These are phyloP conservation scores for Teunomyces barrocoloradensis DNA, from an alignment of 805 yeast genomes.

Conservation along the genomic window DNA sequence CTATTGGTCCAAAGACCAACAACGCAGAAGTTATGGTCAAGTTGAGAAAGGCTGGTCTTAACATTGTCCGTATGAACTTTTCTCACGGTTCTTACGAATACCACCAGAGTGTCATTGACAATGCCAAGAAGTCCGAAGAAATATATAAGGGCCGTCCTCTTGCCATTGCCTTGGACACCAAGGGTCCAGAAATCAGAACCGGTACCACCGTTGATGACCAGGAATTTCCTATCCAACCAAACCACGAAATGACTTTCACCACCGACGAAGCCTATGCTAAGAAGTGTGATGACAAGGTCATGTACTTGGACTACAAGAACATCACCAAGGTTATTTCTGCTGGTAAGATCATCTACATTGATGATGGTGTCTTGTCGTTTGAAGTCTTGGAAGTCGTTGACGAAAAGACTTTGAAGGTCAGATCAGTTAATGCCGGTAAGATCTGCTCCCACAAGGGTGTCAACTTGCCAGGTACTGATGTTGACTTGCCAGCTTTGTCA, in stretches of 20 bases:
- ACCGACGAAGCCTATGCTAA: conserved; percentile 80
- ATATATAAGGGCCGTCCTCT: conserved; percentile 92
- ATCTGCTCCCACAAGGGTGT: conserved; percentile 98
- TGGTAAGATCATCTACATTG: conserved; percentile 91
- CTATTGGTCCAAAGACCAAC: conserved; percentile 99
- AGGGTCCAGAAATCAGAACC: conserved; percentile 99
- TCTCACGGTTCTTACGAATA: conserved; percentile 98
- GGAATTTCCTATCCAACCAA: conserved; percentile 80
- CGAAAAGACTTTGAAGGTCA: conserved; percentile 77
- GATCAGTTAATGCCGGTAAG: conserved; percentile 90
- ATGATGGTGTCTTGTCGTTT: conserved; percentile 96
- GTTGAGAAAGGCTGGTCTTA: conserved; percentile 95
- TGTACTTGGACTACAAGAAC: conserved; percentile 94
- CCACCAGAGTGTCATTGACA: conserved; percentile 96
- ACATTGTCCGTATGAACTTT: conserved; percentile 98
- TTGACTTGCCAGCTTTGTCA: conserved; percentile 95
- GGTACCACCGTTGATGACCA: conserved; percentile 82
- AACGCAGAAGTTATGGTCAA: conserved; percentile 75
- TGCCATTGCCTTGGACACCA: conserved; percentile 97
- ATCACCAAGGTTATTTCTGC: conserved; percentile 87
- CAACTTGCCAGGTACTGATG: conserved; percentile 98
- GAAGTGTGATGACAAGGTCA: conserved; percentile 70
- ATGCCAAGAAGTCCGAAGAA: conserved; percentile 91
- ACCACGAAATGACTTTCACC: conserved; percentile 90
- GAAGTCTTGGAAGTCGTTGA: conserved; percentile 85